A percentile compares a stretch with the other conserved stretches of the same genome.
phyloP scores from a whole-genome alignment of 345 rosid species.

The Durio zibethinus region DNA sequence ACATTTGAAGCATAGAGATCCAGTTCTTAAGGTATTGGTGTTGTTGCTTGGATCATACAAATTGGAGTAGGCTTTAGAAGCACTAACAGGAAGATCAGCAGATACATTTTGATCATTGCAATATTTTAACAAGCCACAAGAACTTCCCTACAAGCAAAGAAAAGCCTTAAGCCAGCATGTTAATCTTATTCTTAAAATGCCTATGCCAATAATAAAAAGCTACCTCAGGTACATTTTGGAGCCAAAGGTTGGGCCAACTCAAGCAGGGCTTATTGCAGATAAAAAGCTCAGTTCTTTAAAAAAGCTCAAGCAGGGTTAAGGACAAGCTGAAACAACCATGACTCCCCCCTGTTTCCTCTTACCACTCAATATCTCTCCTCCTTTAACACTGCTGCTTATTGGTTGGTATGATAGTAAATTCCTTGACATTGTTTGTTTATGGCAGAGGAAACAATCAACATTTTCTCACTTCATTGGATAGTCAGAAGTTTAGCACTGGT shows the following conservation, averaged over 20 bases:
- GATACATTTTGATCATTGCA: neutral
- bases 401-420: neutral
- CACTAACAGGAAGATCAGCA: neutral
- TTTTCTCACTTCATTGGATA: neutral
- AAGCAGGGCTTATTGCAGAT: too few species aligned
- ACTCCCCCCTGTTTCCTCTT: too few species aligned
- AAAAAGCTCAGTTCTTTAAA: neutral
- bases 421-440: neutral
- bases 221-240: too few species aligned
- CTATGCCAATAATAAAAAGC: neutral
- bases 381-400: neutral
- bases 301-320: neutral
- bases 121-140: neutral
- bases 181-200: neutral
- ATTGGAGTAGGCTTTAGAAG: neutral
- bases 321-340: neutral
- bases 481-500: neutral
- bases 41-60: neutral
- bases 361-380: neutral
- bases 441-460: neutral
- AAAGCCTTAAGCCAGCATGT: neutral
- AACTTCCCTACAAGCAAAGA: neutral
- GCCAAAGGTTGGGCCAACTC: neutral
- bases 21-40: neutral
- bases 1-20: slow-evolving; percentile 7